Evolutionary conservation across 148 eudicot genomes (phyloP).

Genomic region (Chenopodium berlandieri): DNA sequence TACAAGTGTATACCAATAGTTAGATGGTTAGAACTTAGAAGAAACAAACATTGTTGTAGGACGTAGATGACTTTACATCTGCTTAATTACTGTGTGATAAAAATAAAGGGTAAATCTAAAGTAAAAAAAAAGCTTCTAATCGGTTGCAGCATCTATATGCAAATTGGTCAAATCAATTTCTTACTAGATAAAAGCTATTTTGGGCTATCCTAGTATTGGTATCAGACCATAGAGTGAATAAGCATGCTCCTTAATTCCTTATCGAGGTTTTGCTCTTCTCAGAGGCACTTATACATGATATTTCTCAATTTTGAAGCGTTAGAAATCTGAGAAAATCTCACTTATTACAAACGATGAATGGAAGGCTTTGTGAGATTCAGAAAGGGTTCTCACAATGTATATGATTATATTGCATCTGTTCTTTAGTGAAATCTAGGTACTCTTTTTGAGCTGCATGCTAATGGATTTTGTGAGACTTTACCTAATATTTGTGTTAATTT

Average conservation of each 20-base stretch:
- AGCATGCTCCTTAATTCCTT: background rate
- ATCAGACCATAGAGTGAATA: background rate
- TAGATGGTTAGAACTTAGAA: background rate
- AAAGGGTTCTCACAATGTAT: background rate
- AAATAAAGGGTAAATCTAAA: background rate
- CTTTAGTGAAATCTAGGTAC: background rate
- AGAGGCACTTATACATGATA: background rate
- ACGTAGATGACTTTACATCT: too few relatives aligned
- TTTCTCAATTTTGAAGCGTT: too few relatives aligned
- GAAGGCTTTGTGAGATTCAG: background rate
- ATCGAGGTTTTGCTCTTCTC: background rate
- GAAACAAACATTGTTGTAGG: background rate
- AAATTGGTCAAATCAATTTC: too few relatives aligned
- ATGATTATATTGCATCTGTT: background rate
- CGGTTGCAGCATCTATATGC: too few relatives aligned
- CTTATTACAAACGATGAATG: background rate
- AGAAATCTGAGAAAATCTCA: background rate
- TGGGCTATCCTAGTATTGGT: background rate
- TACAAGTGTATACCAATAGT: background rate
- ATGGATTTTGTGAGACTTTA: background rate
- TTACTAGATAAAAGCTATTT: too few relatives aligned
- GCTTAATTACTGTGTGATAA: background rate
- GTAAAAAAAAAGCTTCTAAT: background rate
- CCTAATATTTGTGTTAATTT: background rate
- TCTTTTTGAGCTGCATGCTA: background rate